Evolutionary conservation across 805 yeast species (phyloP).

Genomic region (Cyberlindnera sargentensis): DNA sequence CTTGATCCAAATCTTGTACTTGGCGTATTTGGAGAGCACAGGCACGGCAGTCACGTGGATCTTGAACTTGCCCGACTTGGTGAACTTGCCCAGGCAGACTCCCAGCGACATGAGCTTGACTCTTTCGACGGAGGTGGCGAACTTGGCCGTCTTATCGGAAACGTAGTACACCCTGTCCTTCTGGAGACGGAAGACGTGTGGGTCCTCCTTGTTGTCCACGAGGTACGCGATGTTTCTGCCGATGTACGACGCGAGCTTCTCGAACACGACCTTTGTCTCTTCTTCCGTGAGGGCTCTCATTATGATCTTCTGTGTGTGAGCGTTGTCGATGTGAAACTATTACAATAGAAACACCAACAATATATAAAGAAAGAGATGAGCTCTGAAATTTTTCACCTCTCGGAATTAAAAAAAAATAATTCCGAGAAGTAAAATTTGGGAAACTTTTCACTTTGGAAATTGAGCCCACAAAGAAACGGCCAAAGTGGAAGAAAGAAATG

Average conservation of each 20-base stretch:
- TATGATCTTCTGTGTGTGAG: neutral
- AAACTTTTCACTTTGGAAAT: no score
- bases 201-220: slow-evolving; percentile 71
- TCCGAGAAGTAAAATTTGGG: neutral
- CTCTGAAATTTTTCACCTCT: neutral
- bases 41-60: slow-evolving; percentile 89
- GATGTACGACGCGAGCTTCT: slow-evolving; percentile 90
- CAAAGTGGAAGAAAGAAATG: neutral
- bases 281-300: slow-evolving; percentile 97
- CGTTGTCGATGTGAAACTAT: neutral
- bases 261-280: slow-evolving; percentile 93
- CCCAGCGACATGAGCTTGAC: slow-evolving; percentile 89
- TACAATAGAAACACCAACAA: no score
- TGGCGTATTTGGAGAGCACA: slow-evolving; percentile 78
- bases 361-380: neutral
- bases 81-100: slow-evolving; percentile 90
- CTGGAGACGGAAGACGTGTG: slow-evolving; percentile 92
- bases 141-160: slow-evolving; percentile 69
- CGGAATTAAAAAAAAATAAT: no score
- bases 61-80: slow-evolving; percentile 95
- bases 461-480: no score
- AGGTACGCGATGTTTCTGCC: slow-evolving; percentile 91
- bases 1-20: slow-evolving; percentile 93
- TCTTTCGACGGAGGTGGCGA: slow-evolving; percentile 88
- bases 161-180: slow-evolving; percentile 96